A percentile compares a stretch with the other conserved stretches of the same genome.
Conservation (phyloP, 2,329 filamentous ascomycete species). For the Mycosphaerella sp. region DNA sequence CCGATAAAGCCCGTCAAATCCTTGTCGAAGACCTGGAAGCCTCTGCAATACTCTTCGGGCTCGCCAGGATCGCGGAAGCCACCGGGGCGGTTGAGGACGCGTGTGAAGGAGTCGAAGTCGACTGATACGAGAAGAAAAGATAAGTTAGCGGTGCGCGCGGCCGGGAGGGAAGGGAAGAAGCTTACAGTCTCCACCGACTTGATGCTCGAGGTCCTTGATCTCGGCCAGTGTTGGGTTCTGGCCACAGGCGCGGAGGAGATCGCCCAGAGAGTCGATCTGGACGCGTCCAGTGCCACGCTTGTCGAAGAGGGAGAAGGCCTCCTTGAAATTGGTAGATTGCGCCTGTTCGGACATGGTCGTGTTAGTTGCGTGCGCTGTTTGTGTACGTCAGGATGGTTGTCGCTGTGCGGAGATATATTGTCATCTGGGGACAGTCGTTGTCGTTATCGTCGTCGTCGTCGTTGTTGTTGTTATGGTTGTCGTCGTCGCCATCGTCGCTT, state of each 20-base stretch:
- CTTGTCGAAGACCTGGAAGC: constrained; percentile 99
- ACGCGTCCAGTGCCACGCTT: constrained; percentile 97
- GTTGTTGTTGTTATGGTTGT: not conserved
- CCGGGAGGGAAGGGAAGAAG: constrained; percentile 27
- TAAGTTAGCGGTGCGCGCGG: constrained; percentile 3
- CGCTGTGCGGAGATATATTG: not conserved
- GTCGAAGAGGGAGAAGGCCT: constrained; percentile 99
- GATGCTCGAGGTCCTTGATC: constrained; percentile 88
- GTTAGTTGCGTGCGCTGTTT: constrained; percentile 13
- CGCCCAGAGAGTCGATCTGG: constrained; percentile 75
- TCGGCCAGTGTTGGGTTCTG: constrained; percentile 96
- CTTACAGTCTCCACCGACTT: constrained; percentile 84
- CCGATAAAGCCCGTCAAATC: constrained; percentile 98
- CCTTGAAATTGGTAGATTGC: constrained; percentile 99
- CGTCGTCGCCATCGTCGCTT: not conserved
- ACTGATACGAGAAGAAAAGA: constrained; percentile 51
- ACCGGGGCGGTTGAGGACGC: constrained; percentile 92
- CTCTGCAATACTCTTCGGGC: constrained; percentile 95
- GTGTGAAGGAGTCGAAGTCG: constrained; percentile 95
- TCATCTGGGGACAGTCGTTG: not conserved
- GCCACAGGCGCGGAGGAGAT: constrained; percentile 90
- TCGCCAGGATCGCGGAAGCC: constrained; percentile 98
- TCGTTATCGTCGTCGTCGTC: not conserved
- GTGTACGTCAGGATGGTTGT: not conserved
- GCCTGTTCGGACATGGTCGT: constrained; percentile 45